A percentile compares a stretch with the other conserved stretches of the same genome.
phyloP scores from a whole-genome alignment of 108 stramenopile genomes.

The Nitzschia sp. region DNA sequence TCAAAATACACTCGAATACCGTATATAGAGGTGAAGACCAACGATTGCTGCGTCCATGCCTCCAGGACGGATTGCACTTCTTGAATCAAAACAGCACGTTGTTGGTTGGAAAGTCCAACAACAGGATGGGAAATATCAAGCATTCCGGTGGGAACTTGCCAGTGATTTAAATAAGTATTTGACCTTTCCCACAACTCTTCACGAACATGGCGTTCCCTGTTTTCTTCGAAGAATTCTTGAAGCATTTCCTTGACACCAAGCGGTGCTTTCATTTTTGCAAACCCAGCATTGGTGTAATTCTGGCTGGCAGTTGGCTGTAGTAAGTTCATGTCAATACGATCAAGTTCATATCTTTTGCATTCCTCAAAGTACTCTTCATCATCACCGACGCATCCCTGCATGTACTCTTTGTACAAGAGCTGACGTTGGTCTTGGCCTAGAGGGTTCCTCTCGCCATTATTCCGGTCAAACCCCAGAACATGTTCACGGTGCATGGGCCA shows the following conservation, averaged over 20 bases:
- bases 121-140: conserved; percentile 38
- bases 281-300: conserved; percentile 73
- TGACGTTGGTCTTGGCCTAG: not conserved
- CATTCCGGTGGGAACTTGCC: conserved; percentile 59
- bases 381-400: conserved; percentile 5
- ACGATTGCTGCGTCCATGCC: conserved; percentile 73
- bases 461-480: not conserved
- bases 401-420: conserved; percentile 4
- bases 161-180: conserved; percentile 83
- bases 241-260: conserved; percentile 29
- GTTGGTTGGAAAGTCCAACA: conserved; percentile 20
- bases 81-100: conserved; percentile 39
- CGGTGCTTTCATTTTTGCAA: conserved; percentile 65
- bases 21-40: conserved; percentile 81
- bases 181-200: conserved; percentile 65
- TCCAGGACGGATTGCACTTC: conserved; percentile 51
- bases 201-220: conserved; percentile 17
- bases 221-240: conserved; percentile 45
- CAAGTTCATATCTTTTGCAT: conserved; percentile 49
- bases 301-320: conserved; percentile 56
- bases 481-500: conserved; percentile 52
- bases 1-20: conserved; percentile 87
- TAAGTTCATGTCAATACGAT: conserved; percentile 66
- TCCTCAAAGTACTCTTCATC: not conserved
- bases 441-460: not conserved